A percentile compares a stretch with the other conserved stretches of the same genome.
phyloP scores from a whole-genome alignment of 306 rosid genomes.

The Citrullus amarus region DNA sequence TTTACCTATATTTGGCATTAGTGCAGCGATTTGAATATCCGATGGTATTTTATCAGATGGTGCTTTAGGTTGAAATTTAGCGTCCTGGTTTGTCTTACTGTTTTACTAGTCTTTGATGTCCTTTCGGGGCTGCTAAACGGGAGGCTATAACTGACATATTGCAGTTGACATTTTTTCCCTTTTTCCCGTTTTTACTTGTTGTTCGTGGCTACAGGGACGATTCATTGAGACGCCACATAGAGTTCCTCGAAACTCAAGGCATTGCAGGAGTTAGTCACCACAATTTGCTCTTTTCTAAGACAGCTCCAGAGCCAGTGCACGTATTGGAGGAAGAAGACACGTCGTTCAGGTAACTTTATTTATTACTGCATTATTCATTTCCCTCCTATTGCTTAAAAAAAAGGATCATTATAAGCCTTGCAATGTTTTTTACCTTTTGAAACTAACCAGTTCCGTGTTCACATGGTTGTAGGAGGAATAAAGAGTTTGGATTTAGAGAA shows the following conservation, averaged over 20 bases:
- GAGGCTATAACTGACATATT: background rate
- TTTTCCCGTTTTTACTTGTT: background rate
- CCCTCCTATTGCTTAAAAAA: background rate
- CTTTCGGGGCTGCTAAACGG: background rate
- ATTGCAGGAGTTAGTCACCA: conserved; percentile 94
- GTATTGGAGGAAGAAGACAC: conserved; percentile 35
- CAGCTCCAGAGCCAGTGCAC: conserved; percentile 42
- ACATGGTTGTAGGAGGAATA: conserved; percentile 1
- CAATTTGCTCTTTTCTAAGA: conserved; percentile 78
- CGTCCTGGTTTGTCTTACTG: background rate
- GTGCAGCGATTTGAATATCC: background rate
- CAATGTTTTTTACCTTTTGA: background rate
- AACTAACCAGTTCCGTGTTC: background rate
- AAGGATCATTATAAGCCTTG: background rate
- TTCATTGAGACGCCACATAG: conserved; percentile 40
- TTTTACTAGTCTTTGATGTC: background rate
- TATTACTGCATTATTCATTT: background rate
- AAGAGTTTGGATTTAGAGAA: background rate
- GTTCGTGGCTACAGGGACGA: conserved; percentile 35
- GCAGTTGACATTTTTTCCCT: background rate
- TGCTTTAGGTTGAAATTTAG: background rate
- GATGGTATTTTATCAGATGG: too few relatives aligned
- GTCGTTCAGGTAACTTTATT: conserved; percentile 37
- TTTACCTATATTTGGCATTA: background rate
- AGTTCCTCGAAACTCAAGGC: conserved; percentile 58